Evolutionary conservation across 2,329 filamentous ascomycete species (phyloP).

Genomic region (Alternaria hordeiaustralica): DNA sequence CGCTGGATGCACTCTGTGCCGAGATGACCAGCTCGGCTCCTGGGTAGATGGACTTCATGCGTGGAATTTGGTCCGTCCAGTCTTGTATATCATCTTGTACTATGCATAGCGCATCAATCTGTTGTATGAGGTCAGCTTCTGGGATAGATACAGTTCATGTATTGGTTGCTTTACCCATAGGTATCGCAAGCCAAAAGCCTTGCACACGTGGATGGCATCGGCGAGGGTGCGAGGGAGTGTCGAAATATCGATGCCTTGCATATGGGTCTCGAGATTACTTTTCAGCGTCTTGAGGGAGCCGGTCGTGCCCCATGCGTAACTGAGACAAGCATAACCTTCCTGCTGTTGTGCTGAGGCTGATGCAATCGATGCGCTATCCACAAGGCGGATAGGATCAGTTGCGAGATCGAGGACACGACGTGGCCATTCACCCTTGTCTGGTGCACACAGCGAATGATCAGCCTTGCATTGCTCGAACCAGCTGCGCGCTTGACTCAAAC

Average conservation of each 20-base stretch:
- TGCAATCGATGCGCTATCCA: background rate
- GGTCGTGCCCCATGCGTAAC: background rate
- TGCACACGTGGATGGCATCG: background rate
- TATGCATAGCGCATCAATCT: constrained; percentile 2
- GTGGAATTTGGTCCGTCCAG: background rate
- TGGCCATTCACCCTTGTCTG: background rate
- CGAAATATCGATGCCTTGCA: background rate
- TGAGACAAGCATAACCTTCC: constrained; percentile 3
- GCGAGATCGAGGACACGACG: background rate
- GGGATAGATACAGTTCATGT: background rate
- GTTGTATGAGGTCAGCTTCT: background rate
- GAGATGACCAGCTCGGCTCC: background rate
- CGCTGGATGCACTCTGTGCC: background rate
- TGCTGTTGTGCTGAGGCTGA: background rate
- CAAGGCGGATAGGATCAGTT: background rate
- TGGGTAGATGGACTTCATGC: background rate
- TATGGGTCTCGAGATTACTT: background rate
- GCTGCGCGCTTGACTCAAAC: background rate
- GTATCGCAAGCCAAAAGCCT: background rate
- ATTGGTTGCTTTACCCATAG: background rate
- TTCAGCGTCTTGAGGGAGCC: background rate
- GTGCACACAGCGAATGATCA: background rate
- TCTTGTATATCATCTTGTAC: background rate
- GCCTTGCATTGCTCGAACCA: constrained; percentile 1
- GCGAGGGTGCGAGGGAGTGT: background rate